Evolutionary conservation across 306 rosid species (phyloP), one percentile per base, ranked within the genome.

Genomic region (Senna tora): DNA sequence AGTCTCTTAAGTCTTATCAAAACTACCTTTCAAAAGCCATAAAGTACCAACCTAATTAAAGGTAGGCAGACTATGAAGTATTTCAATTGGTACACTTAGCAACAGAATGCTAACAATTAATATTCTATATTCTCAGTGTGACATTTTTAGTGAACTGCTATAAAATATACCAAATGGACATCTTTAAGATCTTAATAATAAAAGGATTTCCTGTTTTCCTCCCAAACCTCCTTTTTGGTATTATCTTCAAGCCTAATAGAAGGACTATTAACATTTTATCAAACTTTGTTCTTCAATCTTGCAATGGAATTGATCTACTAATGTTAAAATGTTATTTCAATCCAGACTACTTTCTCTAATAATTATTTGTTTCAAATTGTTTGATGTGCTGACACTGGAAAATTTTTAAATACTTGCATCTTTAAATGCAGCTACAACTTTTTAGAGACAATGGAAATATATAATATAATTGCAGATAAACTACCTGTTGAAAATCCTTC

Each of bases 401-500:
- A 28, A 4, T 57, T 14, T 20, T 57, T 5, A 57, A 28, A 28
- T 57, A 30, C 41, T 3, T 13, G 15, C 2, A 22, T 38, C 53
- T 54, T 60, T 19, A 53, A 38, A 69, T 28, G 14, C 13, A 11
- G 33, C 74, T 38, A 12, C 21, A 58, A 22, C 45, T 33, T 15
- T 56, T 46, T 14, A 12, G 25, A 36, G 53, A 75, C 36, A 43
- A 11, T 1, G 13, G 21, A 49, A 12, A 60, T 33, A 16, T 57
- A 22, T 51, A 71, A 16, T 57, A 22, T 51, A 71, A 65, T 53
- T 61, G 41, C 69, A 71, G 51, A n/a, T 33, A 39, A 39, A 53
- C 33, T 77, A 94, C 99, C 96, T 91, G 97, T 82, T 89, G 95
- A 83, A 94, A 94, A 88, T 94, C 99, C 61, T 87, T 89, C 65